Evolutionary conservation across 306 rosid genomes (phyloP).

Genomic region (Benincasa hispida): DNA sequence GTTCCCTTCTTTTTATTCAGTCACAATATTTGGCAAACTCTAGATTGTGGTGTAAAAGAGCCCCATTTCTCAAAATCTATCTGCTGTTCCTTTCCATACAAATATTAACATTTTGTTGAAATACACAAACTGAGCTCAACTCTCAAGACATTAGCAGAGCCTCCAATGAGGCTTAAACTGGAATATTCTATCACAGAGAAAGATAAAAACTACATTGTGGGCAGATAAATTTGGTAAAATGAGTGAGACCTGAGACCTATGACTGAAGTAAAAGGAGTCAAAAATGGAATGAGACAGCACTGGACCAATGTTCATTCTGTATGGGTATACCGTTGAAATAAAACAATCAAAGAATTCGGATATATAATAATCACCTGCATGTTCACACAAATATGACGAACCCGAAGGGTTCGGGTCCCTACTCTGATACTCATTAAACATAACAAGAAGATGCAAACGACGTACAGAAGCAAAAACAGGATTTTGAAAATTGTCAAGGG

Average conservation of each 20-base stretch:
- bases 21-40: no score
- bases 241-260: not conserved
- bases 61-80: no score
- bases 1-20: no score
- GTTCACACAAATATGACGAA: conserved; percentile 1
- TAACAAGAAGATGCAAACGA: not conserved
- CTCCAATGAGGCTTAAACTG: not conserved
- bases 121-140: not conserved
- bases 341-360: conserved; percentile 17
- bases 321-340: conserved; percentile 14
- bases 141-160: not conserved
- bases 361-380: conserved; percentile 4
- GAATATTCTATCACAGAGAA: not conserved
- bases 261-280: not conserved
- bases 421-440: not conserved
- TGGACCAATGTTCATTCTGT: conserved; percentile 1
- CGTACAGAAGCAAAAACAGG: not conserved
- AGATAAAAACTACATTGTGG: not conserved
- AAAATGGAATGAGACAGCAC: not conserved
- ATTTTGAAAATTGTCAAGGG: conserved; percentile 4
- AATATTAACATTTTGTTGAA: not conserved
- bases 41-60: no score
- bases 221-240: not conserved
- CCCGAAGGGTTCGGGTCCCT: not conserved
- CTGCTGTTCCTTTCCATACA: not conserved